phyloP scores from a whole-genome alignment of 2,329 filamentous ascomycete species.

The Fusarium torreyae region DNA sequence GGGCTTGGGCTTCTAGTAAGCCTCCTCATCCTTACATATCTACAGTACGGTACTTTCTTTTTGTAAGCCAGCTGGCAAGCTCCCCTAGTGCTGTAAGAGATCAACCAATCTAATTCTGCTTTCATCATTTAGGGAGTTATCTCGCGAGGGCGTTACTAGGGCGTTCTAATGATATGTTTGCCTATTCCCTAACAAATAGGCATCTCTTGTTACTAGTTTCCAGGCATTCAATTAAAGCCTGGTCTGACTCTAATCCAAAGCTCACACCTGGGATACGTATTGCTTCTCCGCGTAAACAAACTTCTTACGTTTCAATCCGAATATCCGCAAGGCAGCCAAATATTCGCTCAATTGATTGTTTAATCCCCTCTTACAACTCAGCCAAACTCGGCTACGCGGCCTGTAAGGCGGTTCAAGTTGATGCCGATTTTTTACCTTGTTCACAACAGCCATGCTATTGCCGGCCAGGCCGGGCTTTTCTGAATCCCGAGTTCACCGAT shows the following conservation, averaged over 20 bases:
- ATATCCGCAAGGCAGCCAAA: constrained; percentile 19
- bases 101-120: constrained; percentile 12
- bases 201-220: constrained; percentile 22
- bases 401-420: constrained; percentile 33
- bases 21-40: constrained; percentile 13
- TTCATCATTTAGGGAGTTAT: constrained; percentile 16
- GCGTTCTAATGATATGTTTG: constrained; percentile 23
- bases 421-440: constrained; percentile 18
- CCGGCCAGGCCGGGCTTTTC: constrained; percentile 31
- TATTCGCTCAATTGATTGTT: constrained; percentile 16
- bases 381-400: constrained; percentile 36
- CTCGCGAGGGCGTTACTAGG: constrained; percentile 17
- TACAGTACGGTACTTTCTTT: background rate
- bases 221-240: constrained; percentile 28
- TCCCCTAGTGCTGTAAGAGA: constrained; percentile 7
- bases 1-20: constrained; percentile 33
- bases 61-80: constrained; percentile 8
- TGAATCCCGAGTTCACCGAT: constrained; percentile 35
- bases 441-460: constrained; percentile 28
- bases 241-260: background rate
- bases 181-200: constrained; percentile 20
- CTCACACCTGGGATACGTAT: background rate
- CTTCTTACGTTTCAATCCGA: constrained; percentile 16
- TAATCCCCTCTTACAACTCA: constrained; percentile 7
- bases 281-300: constrained; percentile 7